Evolutionary conservation across 1,284 basidiomycete genomes (phyloP), one percentile per base, ranked within the genome.

Genomic region (Trichosporon sp.): DNA sequence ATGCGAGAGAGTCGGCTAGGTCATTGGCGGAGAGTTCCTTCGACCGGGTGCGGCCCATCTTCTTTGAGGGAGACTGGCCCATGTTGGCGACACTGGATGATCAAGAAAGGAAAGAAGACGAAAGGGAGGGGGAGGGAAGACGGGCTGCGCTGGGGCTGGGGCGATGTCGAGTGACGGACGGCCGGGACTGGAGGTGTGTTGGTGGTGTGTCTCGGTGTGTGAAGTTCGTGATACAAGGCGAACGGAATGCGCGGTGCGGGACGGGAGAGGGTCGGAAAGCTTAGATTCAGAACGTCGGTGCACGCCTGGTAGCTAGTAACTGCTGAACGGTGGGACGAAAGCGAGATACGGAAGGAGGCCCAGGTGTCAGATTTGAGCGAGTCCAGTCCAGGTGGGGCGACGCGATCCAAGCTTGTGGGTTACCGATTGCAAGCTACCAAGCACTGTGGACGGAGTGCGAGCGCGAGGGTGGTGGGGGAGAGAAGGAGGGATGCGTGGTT

Each of bases 11-110:
- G 69, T 82, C 80, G 3, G 80, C 76, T 21, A 81, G 76, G 69
- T 83, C 82, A 65, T 71, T 75, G 27, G 80, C 71, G 11, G 81
- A 76, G 25, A 83, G 75, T 71, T 84, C 82, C 71, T 84, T 84
- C 62, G 83, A 83, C 71, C 80, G 76, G n/a, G 83, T 84, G 23
- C 83, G 76, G 60, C 79, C 79, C 73, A 84, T 80, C 76, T 83
- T 84, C 76, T 84, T 84, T 60, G 82, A 83, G 51, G 80, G 80
- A 64, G 76, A 73, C 73, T 83, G 79, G 35, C 83, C 83, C 83
- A 84, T 84, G 62, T 58, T 79, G 77, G 23, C 11, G 25, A 27
- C 64, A 4, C 56, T 31, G 27, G 66, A 64, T 34, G 53, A 25
- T 62, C 44, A 21, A 60, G 27, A 38, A 64, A 15, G 12, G 25